A percentile compares a stretch with the other conserved stretches of the same genome.
phyloP scores from a whole-genome alignment of 371 early-diverging fungal genomes.

The Rhizopus delemar region DNA sequence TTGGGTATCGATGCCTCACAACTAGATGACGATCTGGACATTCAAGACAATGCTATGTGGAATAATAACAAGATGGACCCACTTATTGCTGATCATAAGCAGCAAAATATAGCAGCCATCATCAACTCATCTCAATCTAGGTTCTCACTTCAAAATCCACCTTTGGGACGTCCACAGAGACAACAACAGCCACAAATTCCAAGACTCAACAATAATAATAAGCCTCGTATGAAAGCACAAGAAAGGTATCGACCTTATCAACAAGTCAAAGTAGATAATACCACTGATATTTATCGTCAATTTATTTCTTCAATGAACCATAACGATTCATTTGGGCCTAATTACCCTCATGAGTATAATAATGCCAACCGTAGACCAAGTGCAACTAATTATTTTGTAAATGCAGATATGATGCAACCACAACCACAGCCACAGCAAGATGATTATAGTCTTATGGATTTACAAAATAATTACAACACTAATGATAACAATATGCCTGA shows the following conservation, averaged over 20 bases:
- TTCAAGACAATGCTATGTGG: not conserved
- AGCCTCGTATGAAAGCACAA: not conserved
- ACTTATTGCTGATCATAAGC: not conserved
- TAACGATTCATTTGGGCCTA: too few relatives aligned
- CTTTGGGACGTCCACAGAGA: not conserved
- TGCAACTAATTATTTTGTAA: not conserved
- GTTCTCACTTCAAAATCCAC: not conserved
- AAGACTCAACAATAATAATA: not conserved
- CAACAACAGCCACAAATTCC: not conserved
- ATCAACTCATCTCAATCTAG: not conserved
- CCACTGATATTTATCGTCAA: not conserved
- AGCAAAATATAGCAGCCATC: not conserved
- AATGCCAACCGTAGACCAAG: not conserved
- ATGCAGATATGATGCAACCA: not conserved
- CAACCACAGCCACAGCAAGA: not conserved
- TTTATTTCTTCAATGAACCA: not conserved
- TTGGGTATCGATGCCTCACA: slow-evolving; percentile 33
- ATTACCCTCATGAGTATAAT: too few relatives aligned
- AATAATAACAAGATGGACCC: not conserved
- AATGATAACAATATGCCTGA: not conserved
- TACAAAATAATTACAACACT: not conserved
- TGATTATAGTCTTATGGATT: slow-evolving; percentile 2
- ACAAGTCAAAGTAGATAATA: too few relatives aligned
- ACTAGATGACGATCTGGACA: slow-evolving; percentile 9
- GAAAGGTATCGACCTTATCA: not conserved